Conservation (phyloP, 768 basidiomycete species). For the Mycena metata region DNA sequence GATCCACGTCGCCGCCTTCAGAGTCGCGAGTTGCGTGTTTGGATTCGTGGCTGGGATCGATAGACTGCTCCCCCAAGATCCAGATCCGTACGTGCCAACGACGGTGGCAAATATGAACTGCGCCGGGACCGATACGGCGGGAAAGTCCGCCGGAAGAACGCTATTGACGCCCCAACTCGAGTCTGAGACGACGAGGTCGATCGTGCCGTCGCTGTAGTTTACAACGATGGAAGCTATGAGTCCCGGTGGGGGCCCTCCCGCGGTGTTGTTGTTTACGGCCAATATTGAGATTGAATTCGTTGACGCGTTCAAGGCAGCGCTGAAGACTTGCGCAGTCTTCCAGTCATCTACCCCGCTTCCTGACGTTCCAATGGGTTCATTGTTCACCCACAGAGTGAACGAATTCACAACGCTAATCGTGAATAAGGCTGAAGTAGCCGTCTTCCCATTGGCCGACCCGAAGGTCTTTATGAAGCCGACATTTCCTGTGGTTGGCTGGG, state of each 20-base stretch:
- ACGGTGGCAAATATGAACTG: slow-evolving; percentile 12
- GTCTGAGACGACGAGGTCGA: slow-evolving; percentile 25
- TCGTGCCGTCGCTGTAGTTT: slow-evolving; percentile 14
- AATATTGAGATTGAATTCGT: slow-evolving; percentile 5
- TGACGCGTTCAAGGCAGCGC: neutral
- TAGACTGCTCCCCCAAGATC: slow-evolving; percentile 26
- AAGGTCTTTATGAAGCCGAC: slow-evolving; percentile 26
- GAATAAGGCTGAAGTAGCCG: slow-evolving; percentile 9
- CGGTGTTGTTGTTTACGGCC: slow-evolving; percentile 7
- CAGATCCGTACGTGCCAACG: slow-evolving; percentile 12
- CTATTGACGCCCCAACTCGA: slow-evolving; percentile 12
- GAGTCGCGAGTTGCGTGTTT: neutral
- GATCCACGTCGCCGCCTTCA: slow-evolving; percentile 22
- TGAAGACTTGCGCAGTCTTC: slow-evolving; percentile 12
- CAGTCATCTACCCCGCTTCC: slow-evolving; percentile 2
- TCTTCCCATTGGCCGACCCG: slow-evolving; percentile 9
- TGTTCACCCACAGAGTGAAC: slow-evolving; percentile 31
- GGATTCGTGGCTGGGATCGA: neutral
- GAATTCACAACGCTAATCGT: slow-evolving; percentile 19
- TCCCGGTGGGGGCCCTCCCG: neutral
- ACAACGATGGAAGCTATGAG: slow-evolving; percentile 21
- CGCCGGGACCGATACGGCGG: slow-evolving; percentile 5
- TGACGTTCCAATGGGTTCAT: slow-evolving; percentile 27
- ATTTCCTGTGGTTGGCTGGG: slow-evolving; percentile 13
- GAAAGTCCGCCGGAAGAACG: slow-evolving; percentile 24